Percentiles rank a stretch among this genome's conserved stretches.
phyloP scores from a whole-genome alignment of 23 red algal species.

The Cyanidioschyzon merolae region DNA sequence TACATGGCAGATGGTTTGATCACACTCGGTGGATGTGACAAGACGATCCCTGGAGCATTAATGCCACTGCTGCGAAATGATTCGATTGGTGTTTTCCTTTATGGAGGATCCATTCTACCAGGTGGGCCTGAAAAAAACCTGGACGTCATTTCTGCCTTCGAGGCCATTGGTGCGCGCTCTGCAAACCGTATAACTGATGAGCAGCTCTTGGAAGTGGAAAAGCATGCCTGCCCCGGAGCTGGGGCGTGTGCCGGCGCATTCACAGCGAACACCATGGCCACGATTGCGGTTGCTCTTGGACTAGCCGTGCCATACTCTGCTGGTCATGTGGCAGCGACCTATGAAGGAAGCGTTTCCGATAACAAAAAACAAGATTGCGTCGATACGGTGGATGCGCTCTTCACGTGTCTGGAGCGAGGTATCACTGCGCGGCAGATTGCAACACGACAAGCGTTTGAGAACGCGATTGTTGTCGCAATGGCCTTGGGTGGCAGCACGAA shows the following conservation, averaged over 20 bases:
- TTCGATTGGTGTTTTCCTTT: conserved; percentile 85
- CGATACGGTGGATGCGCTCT: conserved; percentile 66
- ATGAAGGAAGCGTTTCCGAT: conserved; percentile 39
- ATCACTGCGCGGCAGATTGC: conserved; percentile 76
- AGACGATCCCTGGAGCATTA: conserved; percentile 90
- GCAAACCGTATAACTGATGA: conserved; percentile 79
- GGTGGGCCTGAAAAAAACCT: conserved; percentile 68
- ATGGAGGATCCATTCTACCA: conserved; percentile 87
- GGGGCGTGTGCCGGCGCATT: conserved; percentile 93
- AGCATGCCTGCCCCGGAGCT: conserved; percentile 66
- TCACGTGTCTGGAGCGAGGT: conserved; percentile 80
- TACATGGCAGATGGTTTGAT: conserved; percentile 84
- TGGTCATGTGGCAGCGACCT: conserved; percentile 77
- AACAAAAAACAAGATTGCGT: conserved; percentile 70
- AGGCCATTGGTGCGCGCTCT: conserved; percentile 81
- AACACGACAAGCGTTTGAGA: conserved; percentile 90
- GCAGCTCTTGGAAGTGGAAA: conserved; percentile 52
- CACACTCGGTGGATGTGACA: conserved; percentile 94
- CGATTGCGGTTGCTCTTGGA: conserved; percentile 92
- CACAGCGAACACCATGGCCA: conserved; percentile 97
- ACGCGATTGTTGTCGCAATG: conserved; percentile 80
- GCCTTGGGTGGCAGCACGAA: conserved; percentile 95
- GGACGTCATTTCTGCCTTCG: conserved; percentile 83
- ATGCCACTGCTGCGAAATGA: conserved; percentile 90
- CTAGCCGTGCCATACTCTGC: conserved; percentile 86